These are phyloP conservation scores for Alternaria sp. DNA, from an alignment of 2,329 filamentous ascomycete genomes.

Conservation along the genomic window DNA sequence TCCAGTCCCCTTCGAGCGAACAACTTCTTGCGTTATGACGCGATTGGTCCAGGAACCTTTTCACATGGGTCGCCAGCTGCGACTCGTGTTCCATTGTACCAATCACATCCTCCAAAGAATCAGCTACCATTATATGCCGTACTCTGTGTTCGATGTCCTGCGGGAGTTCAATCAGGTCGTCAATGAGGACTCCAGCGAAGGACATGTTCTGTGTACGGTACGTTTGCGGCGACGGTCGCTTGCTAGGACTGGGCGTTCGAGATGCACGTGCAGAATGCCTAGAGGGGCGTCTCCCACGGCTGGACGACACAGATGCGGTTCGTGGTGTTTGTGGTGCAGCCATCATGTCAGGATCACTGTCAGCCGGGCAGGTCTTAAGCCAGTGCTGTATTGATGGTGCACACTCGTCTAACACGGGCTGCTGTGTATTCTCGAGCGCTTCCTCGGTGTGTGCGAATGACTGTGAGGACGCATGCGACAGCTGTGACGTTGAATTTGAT, in stretches of 20 bases:
- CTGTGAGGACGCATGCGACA: too few species aligned
- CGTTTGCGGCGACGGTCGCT: slow-evolving; percentile 28
- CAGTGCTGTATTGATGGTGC: too few species aligned
- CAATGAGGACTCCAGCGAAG: slow-evolving; percentile 22
- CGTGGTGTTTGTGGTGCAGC: slow-evolving; percentile 27
- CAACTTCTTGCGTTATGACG: slow-evolving; percentile 17
- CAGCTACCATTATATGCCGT: slow-evolving; percentile 25
- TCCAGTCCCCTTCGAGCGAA: slow-evolving; percentile 31
- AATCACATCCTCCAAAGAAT: slow-evolving; percentile 17
- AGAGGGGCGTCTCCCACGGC: slow-evolving; percentile 7
- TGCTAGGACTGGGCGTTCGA: slow-evolving; percentile 32
- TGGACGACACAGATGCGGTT: slow-evolving; percentile 15
- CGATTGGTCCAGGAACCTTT: slow-evolving; percentile 21
- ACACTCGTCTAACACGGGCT: slow-evolving; percentile 2
- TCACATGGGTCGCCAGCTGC: slow-evolving; percentile 8
- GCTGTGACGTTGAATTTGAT: slow-evolving; percentile 8
- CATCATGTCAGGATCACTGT: too few species aligned
- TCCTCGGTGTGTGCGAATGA: too few species aligned
- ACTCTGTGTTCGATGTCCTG: slow-evolving; percentile 18
- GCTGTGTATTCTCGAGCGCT: slow-evolving; percentile 7
- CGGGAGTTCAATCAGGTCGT: slow-evolving; percentile 15
- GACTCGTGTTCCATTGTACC: slow-evolving; percentile 1
- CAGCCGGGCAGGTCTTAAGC: slow-evolving; percentile 14
- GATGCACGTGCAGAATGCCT: slow-evolving; percentile 13
- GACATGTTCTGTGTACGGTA: slow-evolving; percentile 33